Evolutionary conservation across 208 protist genomes (phyloP).

Genomic region (Crithidia thermophila): DNA sequence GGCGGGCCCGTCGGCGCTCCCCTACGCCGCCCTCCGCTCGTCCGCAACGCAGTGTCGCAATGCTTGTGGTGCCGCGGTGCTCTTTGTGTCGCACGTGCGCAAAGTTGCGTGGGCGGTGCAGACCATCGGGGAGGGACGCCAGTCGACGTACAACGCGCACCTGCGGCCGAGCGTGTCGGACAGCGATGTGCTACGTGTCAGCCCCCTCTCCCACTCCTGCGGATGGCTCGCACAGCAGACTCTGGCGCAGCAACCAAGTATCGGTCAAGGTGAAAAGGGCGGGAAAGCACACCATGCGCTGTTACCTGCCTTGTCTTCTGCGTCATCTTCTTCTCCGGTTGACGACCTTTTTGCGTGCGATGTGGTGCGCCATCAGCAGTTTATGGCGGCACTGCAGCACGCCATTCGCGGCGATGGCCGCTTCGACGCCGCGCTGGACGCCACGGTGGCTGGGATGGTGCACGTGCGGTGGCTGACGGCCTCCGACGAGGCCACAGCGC

Average conservation of each 20-base stretch:
- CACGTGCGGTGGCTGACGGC: slow-evolving; percentile 63
- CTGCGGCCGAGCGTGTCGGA: slow-evolving; percentile 9
- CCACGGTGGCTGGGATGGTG: slow-evolving; percentile 55
- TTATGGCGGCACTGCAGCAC: slow-evolving; percentile 29
- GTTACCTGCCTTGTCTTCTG: not conserved
- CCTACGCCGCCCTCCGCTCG: slow-evolving; percentile 8
- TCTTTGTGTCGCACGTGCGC: slow-evolving; percentile 36
- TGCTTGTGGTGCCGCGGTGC: not conserved
- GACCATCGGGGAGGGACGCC: slow-evolving; percentile 28
- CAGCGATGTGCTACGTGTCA: slow-evolving; percentile 27
- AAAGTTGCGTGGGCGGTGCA: slow-evolving; percentile 43
- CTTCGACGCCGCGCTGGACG: slow-evolving; percentile 62
- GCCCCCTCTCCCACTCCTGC: slow-evolving; percentile 16
- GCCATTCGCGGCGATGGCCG: slow-evolving; percentile 60
- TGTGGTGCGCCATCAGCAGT: slow-evolving; percentile 18
- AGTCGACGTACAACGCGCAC: slow-evolving; percentile 25
- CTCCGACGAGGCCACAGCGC: slow-evolving; percentile 56
- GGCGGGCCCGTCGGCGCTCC: slow-evolving; percentile 15
- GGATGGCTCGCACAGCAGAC: slow-evolving; percentile 8
- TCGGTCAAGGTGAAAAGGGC: no score
- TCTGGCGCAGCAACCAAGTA: no score
- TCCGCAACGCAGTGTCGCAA: no score
- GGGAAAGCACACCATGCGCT: no score
- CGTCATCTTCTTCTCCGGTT: not conserved
- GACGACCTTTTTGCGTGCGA: not conserved